A percentile compares a stretch with the other conserved stretches of the same genome.
These are phyloP conservation scores for Aspergillus sp. DNA, from an alignment of 2,329 filamentous ascomycete genomes.

Conservation along the genomic window DNA sequence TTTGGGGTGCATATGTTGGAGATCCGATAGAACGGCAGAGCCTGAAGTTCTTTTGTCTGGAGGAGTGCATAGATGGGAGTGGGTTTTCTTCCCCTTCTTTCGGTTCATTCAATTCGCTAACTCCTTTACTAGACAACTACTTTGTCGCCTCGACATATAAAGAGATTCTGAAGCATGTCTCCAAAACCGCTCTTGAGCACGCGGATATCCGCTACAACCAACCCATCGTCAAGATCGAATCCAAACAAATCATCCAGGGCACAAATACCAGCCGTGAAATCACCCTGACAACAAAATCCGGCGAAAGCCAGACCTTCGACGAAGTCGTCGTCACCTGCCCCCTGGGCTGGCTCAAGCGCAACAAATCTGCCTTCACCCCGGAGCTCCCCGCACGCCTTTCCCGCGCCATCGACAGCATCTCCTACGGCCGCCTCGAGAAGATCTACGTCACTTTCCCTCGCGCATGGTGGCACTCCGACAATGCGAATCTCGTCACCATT, in stretches of 20 bases:
- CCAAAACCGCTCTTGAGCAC: constrained; percentile 51
- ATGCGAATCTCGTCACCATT: not conserved
- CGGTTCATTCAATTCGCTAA: not conserved
- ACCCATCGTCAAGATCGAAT: constrained; percentile 47
- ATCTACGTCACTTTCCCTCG: constrained; percentile 70
- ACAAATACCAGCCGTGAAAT: constrained; percentile 44
- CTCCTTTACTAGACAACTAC: constrained; percentile 55
- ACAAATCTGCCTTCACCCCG: constrained; percentile 51
- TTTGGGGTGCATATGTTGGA: constrained; percentile 69
- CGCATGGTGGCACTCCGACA: constrained; percentile 71
- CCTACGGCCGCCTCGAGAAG: constrained; percentile 53
- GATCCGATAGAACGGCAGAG: constrained; percentile 63
- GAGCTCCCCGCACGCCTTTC: constrained; percentile 47
- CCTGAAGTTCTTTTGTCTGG: constrained; percentile 67
- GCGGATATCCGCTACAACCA: constrained; percentile 55
- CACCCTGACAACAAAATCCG: constrained; percentile 45
- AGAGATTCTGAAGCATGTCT: constrained; percentile 59
- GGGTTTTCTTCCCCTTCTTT: constrained; percentile 25
- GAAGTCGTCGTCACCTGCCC: constrained; percentile 59
- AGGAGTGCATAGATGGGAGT: constrained; percentile 68
- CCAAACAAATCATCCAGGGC: constrained; percentile 23
- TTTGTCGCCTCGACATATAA: constrained; percentile 66
- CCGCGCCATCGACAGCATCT: constrained; percentile 53
- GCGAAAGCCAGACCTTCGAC: constrained; percentile 49
- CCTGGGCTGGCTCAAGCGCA: constrained; percentile 58